Evolutionary conservation across 768 basidiomycete genomes (phyloP), one percentile per base, ranked within the genome.

Genomic region (Xerocomellus amylosporus): DNA sequence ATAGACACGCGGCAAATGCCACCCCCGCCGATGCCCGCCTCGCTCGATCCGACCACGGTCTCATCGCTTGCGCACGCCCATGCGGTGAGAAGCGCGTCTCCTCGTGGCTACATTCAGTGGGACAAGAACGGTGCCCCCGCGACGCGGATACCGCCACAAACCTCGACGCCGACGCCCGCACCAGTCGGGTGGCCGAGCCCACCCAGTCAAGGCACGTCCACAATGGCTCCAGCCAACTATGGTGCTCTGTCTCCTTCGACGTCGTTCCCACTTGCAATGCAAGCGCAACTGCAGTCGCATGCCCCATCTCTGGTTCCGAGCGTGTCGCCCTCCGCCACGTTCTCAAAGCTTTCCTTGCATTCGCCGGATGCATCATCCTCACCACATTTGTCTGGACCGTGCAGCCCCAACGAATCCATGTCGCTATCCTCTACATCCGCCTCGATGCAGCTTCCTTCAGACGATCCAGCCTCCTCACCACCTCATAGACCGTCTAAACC

Each of bases 341-440:
- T 84, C 55, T 77, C 83, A 42, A 79, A 77, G 46, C 71, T 84
- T 37, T 82, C 83, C 2, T 54, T 83, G 57, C 58, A 78, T 59
- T 71, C 71, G 42, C 72, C 75, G 46, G 54, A 71, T 49, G 54
- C 58, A 46, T 52, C 53, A 28, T 56, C 54, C 20, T 49, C 48
- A 13, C 38, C 61, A 12, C 51, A 50, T 31, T 36, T 49, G 13
- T 54, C 66, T 39, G 37, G 58, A 10, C 43, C 59, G 38, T 41
- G 58, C 19, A 34, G 31, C 14, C 53, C 56, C 13, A 36, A 51
- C 47, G 48, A 65, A 48, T 36, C 56, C 44, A 28, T 49, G 0
- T 22, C 37, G 8, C 17, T 5, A 26, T 26, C 49, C 17, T 36
- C 41, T 26, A 20, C 47, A 39, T 44, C 53, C 17, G 4, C 40